A percentile compares a stretch with the other conserved stretches of the same genome.
Conservation (phyloP, 352 stramenopile genomes). For the Globisporangium abappressorium region DNA sequence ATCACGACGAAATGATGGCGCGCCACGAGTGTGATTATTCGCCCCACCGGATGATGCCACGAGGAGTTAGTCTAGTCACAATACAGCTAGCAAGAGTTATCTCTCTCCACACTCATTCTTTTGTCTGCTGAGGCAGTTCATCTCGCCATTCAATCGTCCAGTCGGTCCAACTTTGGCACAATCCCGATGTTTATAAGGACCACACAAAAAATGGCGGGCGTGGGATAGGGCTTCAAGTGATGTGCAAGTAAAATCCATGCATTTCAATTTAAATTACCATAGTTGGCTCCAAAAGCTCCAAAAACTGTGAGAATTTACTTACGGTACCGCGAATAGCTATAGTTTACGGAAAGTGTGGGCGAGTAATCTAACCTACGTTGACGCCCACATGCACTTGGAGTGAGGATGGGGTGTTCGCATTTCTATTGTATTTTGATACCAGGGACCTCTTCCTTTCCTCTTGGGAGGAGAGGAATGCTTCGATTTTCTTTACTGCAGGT, state of each 20-base stretch:
- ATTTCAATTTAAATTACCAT: neutral
- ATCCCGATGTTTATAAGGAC: neutral
- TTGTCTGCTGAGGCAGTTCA: neutral
- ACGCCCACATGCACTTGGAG: neutral
- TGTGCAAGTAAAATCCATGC: neutral
- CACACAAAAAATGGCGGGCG: too few species aligned
- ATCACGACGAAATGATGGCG: neutral
- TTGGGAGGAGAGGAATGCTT: neutral
- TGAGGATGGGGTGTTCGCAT: neutral
- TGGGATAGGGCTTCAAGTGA: neutral
- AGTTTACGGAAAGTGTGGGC: neutral
- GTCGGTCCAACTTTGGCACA: neutral
- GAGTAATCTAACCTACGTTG: neutral
- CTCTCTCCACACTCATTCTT: neutral
- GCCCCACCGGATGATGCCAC: neutral
- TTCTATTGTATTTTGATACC: neutral
- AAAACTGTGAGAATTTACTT: neutral
- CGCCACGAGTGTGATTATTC: neutral
- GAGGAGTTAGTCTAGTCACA: neutral
- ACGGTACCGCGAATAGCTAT: neutral
- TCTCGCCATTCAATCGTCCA: neutral
- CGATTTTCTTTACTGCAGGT: neutral
- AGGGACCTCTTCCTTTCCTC: neutral
- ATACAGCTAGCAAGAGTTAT: neutral
- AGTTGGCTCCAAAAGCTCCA: neutral